Base-by-base conservation (phyloP, 2,329 filamentous ascomycete genomes). In the Graphiopsis chlorocephala region DNA sequence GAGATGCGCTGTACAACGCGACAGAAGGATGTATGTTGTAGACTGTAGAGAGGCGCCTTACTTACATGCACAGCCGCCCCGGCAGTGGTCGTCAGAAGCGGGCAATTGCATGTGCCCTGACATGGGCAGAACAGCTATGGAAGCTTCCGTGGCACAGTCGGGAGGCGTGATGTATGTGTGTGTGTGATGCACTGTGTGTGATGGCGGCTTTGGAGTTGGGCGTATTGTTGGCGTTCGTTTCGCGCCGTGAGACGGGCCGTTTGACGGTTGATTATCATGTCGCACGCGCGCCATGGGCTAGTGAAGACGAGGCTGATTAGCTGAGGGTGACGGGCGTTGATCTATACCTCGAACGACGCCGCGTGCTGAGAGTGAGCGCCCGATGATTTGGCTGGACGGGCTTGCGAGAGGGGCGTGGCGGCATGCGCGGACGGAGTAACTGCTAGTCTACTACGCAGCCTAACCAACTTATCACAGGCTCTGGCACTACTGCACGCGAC, bases 141-240 rank as follows among this genome's bases (percentile, higher is more conserved):
- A 53, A 62, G 60, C 48, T 62, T 62, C 60, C 33, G 60, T 62
- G 60, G 58, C 42, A 61, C 58, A 33, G 42, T 38, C 42, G 20
- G 31, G 29, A 56, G 50, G 50, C 50, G 50, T 53, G 50, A 31
- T 48, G 45, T 31, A 10, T 31, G 29, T 31, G 29, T 31, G 29
- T 31, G 29, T 48, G 45, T 48, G 45, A n/a, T n/a, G n/a, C n/a
- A n/a, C n/a, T 48, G 45, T 38, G 53, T 57, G 29, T 38, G 29
- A 57, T 38, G 50, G 38, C 50, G 50, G 50, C 50, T 28, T 28
- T 53, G 48, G 48, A 52, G 48, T 17, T n/a, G 48, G 48, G 26
- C 20, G 38, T 28, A 15, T 26, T 47, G 38, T 15, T 45, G 33
- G 57, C 57, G 59, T 47, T 38, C 11, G 12, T 20, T 61, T 52